Conservation (phyloP, 352 stramenopile species). For the Globisporangium paddicum region DNA sequence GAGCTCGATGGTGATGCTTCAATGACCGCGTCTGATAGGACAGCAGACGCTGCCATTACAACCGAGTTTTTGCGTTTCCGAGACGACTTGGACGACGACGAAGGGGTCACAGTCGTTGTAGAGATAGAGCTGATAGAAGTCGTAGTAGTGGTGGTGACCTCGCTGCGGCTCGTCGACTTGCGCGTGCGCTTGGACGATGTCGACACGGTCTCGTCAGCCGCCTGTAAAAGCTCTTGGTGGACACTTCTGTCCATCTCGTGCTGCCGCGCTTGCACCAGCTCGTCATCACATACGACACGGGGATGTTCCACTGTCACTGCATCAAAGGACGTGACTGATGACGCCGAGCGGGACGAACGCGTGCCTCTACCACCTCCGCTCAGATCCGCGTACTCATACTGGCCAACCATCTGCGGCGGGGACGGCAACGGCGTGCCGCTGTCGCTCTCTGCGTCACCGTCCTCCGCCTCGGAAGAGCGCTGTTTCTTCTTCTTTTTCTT, state of each 20-base stretch:
- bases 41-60: neutral
- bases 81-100: constrained; percentile 20
- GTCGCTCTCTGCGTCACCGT: constrained; percentile 45
- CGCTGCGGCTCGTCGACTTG: constrained; percentile 2
- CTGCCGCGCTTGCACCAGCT: neutral
- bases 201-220: constrained; percentile 2
- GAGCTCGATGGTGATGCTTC: neutral
- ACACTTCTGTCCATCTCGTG: too few relatives aligned
- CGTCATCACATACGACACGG: constrained; percentile 2
- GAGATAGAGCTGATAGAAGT: neutral
- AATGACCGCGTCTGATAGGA: neutral
- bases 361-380: neutral
- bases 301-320: neutral
- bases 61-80: constrained; percentile 22
- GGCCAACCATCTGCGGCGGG: constrained; percentile 33
- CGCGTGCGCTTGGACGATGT: constrained; percentile 4
- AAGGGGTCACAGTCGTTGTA: neutral
- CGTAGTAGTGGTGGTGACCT: neutral
- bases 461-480: constrained; percentile 40
- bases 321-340: constrained; percentile 12
- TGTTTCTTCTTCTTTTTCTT: constrained; percentile 39
- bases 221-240: neutral
- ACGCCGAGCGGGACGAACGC: neutral
- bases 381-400: constrained; percentile 39
- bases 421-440: constrained; percentile 34